Evolutionary conservation across 2,329 filamentous ascomycete genomes (phyloP), one percentile per base, ranked within the genome.

Genomic region (Ophidiomyces ophidiicola): DNA sequence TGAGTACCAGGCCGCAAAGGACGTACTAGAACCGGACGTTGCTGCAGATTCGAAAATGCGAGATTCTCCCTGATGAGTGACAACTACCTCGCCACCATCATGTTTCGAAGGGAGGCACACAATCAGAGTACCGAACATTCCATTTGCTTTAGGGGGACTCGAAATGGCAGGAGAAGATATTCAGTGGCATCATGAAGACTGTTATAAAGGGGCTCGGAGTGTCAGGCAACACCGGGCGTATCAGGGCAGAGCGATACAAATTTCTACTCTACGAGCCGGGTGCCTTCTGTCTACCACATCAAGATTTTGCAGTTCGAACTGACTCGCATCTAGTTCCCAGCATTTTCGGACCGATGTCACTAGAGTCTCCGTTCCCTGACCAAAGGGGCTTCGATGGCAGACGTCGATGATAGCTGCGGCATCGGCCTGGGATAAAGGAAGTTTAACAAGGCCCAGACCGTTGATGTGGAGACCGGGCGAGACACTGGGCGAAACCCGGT

Each of bases 111-210:
- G 68, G 3, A 74, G 53, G 42, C 58, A 63, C 17, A 74, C 51
- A 25, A 68, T 58, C 1, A 74, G 53, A 0, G 66, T 72, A 3
- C 66, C 70, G 44, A 74, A 62, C 63, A 70, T 70, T 12, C 61
- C 60, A 0, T 62, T 60, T 0, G 53, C 56, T 34, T 69, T 70
- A 43, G 70, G 64, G 0, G 60, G 65, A 49, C 65, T 20, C 60
- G 60, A 43, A 69, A 64, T 0, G 62, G 43, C 46, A 68, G 67
- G 50, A 68, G 69, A 53, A 68, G 65, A 3, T 65, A 64, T 0
- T 67, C 69, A 37, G 66, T 57, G 36, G 68, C 66, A 48, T 71
- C 72, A 2, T 72, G 48, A 2, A 70, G 51, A 52, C 72, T 56
- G 45, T 71, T 71, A 50, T 67, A 62, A 1, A 63, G 48, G n/a